A percentile compares a stretch with the other conserved stretches of the same genome.
phyloP scores from a whole-genome alignment of 1,284 basidiomycete genomes.

The Kwoniella shivajii region DNA sequence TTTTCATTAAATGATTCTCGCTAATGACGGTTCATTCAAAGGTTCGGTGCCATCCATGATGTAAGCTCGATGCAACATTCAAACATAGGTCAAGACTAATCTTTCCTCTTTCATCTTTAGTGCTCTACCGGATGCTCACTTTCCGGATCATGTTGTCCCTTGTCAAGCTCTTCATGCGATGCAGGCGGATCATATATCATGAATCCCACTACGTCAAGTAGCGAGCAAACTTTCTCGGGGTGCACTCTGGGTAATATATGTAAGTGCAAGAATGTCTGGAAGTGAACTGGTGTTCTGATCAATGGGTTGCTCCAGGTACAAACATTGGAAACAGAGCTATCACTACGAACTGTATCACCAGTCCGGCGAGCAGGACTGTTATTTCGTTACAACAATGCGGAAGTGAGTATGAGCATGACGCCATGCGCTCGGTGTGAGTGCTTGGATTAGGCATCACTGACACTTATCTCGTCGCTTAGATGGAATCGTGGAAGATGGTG shows the following conservation, averaged over 20 bases:
- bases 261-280: slow-evolving; percentile 50
- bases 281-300: background rate
- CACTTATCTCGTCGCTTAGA: slow-evolving; percentile 30
- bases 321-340: slow-evolving; percentile 45
- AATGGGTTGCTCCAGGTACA: slow-evolving; percentile 21
- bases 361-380: slow-evolving; percentile 54
- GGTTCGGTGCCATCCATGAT: slow-evolving; percentile 82
- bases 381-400: slow-evolving; percentile 53
- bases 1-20: background rate
- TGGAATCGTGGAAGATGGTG: slow-evolving; percentile 61
- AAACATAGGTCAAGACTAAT: background rate
- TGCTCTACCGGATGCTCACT: slow-evolving; percentile 68
- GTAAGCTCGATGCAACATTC: slow-evolving; percentile 56
- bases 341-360: slow-evolving; percentile 66
- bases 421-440: background rate
- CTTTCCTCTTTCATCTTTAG: slow-evolving; percentile 46
- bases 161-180: slow-evolving; percentile 64
- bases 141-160: slow-evolving; percentile 69
- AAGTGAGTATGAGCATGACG: slow-evolving; percentile 41
- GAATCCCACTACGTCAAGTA: slow-evolving; percentile 71
- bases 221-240: slow-evolving; percentile 70
- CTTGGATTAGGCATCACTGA: background rate
- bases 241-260: slow-evolving; percentile 88
- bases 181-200: slow-evolving; percentile 72
- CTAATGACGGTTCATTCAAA: slow-evolving; percentile 43